Conservation (phyloP, 345 rosid genomes). For the Arabis hirsuta region DNA sequence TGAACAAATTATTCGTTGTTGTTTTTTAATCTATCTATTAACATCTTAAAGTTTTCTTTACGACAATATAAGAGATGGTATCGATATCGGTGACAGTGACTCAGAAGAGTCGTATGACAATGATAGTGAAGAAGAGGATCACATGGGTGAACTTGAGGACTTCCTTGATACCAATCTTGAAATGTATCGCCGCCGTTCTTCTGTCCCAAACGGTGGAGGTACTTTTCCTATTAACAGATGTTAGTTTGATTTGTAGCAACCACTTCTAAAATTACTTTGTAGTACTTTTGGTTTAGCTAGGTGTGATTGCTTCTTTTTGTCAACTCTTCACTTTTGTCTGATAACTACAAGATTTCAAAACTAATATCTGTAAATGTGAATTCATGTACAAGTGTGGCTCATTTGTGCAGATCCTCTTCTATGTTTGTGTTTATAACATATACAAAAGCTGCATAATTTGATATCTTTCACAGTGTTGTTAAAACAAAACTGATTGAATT, state of each 20-base stretch:
- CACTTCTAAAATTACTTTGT: neutral
- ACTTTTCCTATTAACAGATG: constrained; percentile 17
- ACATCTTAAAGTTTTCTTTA: constrained; percentile 42
- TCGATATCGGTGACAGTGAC: constrained; percentile 61
- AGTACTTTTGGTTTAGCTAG: neutral
- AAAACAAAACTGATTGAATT: neutral
- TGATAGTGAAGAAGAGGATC: constrained; percentile 69
- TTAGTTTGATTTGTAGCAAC: neutral
- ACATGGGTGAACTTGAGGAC: constrained; percentile 45
- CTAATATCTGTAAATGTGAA: neutral
- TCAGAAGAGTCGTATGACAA: constrained; percentile 65
- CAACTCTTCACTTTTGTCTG: neutral
- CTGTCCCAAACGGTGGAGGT: constrained; percentile 84
- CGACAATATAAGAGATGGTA: constrained; percentile 63
- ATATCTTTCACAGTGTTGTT: neutral
- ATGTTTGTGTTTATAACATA: neutral
- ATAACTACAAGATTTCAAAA: neutral
- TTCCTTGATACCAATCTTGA: constrained; percentile 53
- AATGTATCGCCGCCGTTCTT: constrained; percentile 38
- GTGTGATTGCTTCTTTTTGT: neutral
- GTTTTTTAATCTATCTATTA: neutral
- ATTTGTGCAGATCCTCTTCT: neutral
- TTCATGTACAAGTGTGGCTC: neutral
- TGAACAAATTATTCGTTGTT: constrained; percentile 4
- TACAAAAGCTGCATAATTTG: neutral